Base-by-base conservation (phyloP, 2,329 filamentous ascomycete genomes). In the Penicillium sp. region DNA sequence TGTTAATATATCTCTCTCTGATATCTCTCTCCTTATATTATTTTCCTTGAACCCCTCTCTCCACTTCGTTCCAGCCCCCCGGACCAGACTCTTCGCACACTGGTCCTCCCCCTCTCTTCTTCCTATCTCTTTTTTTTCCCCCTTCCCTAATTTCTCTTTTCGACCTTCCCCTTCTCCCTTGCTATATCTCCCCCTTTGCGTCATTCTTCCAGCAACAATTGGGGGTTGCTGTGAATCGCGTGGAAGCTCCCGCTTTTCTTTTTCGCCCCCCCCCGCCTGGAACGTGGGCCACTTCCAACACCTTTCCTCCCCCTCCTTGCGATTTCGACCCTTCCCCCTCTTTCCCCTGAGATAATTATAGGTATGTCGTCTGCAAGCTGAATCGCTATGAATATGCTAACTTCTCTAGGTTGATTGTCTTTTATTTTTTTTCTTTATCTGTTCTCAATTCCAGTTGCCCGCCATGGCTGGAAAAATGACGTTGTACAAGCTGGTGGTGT, bases 381-480 rank as follows among this genome's bases (percentile, higher is more conserved):
- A 3, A 17, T n/a, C 6, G 21, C 23, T 50, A 29, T 40, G 7
- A 6, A 27, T 1, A 8, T 37, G n/a, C 48, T 50, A 13, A 50
- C 21, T 37, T 47, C 4, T 53, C 15, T 23, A 46, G 15, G 21
- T 58, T 52, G 49, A 57, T 67, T 54, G 13, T 37, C 31, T 38
- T 45, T 50, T 49, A 54, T 49, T 15, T 8, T 49, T 15, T 13
- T 17, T 45, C 12, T 46, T 15, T 7, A 23, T 31, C 33, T 40
- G 23, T 37, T 33, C 41, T 46, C 29, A 33, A 33, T 33, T 47
- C 45, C 45, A 47, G 45, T 33, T 33, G 29, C 27, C 60, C 72
- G 82, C 72, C 76, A 94, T 94, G 91, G 87, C 90, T 80, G 90
- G 90, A 72, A 93, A 93, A 83, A 95, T 95, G 91, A 93, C 92